Conservation (phyloP, 2,329 filamentous ascomycete species). For the Aspergillus sp. region DNA sequence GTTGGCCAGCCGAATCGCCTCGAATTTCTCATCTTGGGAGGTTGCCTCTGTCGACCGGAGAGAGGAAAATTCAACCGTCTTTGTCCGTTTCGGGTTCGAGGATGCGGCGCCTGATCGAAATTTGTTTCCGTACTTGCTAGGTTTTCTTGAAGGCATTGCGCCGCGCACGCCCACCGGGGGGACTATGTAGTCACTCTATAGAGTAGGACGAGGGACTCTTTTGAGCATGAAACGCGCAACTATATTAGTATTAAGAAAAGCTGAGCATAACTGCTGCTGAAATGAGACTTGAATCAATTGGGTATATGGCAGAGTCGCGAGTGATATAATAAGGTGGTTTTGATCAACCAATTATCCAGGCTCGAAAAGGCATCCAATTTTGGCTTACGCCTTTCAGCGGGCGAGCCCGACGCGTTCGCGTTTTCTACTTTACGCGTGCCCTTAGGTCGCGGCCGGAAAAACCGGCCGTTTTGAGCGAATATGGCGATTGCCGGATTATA, state of each 20-base stretch:
- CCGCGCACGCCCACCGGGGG: constrained; percentile 19
- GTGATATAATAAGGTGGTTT: too few species aligned
- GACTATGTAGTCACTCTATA: constrained; percentile 14
- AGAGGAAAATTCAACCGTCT: constrained; percentile 74
- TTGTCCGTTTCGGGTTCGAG: constrained; percentile 53
- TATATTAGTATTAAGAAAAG: constrained; percentile 3
- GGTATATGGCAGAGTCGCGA: too few species aligned
- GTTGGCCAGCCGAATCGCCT: constrained; percentile 76
- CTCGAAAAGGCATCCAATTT: constrained; percentile 7
- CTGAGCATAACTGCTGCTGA: constrained; percentile 9
- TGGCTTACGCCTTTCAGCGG: constrained; percentile 8
- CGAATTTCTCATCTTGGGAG: constrained; percentile 87
- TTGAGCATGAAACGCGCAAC: constrained; percentile 19
- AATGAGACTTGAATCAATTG: background rate
- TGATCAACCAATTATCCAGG: background rate
- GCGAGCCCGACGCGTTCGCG: constrained; percentile 30
- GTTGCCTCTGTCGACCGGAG: constrained; percentile 75
- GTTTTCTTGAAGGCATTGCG: constrained; percentile 46
- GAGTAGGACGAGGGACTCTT: constrained; percentile 5
- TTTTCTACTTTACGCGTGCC: constrained; percentile 25
- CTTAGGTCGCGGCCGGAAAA: constrained; percentile 10
- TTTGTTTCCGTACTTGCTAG: constrained; percentile 63
- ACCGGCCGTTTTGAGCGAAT: constrained; percentile 4
- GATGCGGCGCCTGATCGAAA: constrained; percentile 40
- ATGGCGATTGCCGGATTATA: constrained; percentile 5